Conservation (phyloP, 176 grass and related monocot species). For the Oryza rufipogon region DNA sequence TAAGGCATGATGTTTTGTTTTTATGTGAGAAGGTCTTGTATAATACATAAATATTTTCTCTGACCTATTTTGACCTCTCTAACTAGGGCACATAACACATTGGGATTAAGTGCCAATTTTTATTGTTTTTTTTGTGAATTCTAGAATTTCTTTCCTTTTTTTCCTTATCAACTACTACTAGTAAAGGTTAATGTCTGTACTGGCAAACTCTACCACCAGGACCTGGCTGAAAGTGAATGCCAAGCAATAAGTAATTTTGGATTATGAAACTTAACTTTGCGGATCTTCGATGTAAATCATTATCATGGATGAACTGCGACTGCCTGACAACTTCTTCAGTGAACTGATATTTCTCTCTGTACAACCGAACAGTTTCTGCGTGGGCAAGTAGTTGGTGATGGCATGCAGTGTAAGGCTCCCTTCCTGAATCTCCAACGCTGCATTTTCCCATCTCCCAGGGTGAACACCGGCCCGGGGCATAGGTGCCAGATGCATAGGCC, state of each 20-base stretch:
- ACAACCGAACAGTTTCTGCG: slow-evolving; percentile 42
- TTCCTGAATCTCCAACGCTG: slow-evolving; percentile 27
- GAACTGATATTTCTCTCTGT: slow-evolving; percentile 72
- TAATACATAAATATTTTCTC: too few relatives aligned
- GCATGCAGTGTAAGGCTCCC: slow-evolving; percentile 58
- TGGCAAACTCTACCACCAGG: background rate
- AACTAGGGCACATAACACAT: too few relatives aligned
- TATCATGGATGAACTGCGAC: background rate
- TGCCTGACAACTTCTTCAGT: background rate
- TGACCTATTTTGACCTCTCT: too few relatives aligned
- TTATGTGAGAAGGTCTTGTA: too few relatives aligned
- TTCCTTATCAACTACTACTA: too few relatives aligned
- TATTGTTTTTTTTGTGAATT: too few relatives aligned
- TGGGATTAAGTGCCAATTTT: too few relatives aligned
- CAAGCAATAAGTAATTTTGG: background rate
- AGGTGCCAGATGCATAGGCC: background rate
- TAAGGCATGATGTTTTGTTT: too few relatives aligned
- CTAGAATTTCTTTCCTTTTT: too few relatives aligned
- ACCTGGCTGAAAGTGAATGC: too few relatives aligned
- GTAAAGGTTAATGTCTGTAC: background rate
- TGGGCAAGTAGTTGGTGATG: slow-evolving; percentile 73
- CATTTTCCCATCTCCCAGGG: background rate
- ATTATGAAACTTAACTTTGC: background rate
- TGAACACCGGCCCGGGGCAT: background rate
- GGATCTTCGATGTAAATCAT: background rate